These are phyloP conservation scores for Chenopodium berlandieri DNA, from an alignment of 148 eudicot species.

Conservation along the genomic window DNA sequence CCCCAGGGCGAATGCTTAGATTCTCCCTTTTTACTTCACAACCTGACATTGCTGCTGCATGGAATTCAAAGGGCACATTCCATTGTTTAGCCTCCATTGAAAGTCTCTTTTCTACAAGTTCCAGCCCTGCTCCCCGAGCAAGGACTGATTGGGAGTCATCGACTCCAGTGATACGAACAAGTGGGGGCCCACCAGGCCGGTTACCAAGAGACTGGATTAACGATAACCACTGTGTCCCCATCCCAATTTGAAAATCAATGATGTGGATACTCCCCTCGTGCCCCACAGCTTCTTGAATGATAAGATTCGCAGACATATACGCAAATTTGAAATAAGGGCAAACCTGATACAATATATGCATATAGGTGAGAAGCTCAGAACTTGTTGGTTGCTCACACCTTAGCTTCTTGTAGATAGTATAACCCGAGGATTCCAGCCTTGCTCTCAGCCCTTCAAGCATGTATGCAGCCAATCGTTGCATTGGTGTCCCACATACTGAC, in stretches of 20 bases:
- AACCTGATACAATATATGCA: conserved; percentile 59
- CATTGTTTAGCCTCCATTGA: conserved; percentile 40
- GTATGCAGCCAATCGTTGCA: conserved; percentile 80
- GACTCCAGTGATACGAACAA: conserved; percentile 73
- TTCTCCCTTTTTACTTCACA: conserved; percentile 53
- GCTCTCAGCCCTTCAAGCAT: conserved; percentile 88
- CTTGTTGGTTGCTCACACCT: conserved; percentile 76
- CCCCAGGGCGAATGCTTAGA: conserved; percentile 47
- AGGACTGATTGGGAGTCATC: conserved; percentile 72
- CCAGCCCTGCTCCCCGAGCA: conserved; percentile 84
- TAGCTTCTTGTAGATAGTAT: conserved; percentile 65
- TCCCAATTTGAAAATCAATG: conserved; percentile 80
- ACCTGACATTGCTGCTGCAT: conserved; percentile 73
- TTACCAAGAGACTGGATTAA: conserved; percentile 51
- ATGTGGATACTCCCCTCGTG: conserved; percentile 66
- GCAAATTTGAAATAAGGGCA: conserved; percentile 81
- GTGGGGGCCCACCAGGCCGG: conserved; percentile 75
- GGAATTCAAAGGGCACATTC: conserved; percentile 70
- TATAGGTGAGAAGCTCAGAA: conserved; percentile 70
- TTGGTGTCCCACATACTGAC: conserved; percentile 71
- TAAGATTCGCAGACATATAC: conserved; percentile 58
- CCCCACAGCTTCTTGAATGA: conserved; percentile 63
- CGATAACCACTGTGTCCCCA: conserved; percentile 79
- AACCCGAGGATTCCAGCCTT: conserved; percentile 60
- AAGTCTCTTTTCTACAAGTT: conserved; percentile 53